These are phyloP conservation scores for Microcyclospora pomicola DNA, from an alignment of 2,329 filamentous ascomycete species.

Conservation along the genomic window DNA sequence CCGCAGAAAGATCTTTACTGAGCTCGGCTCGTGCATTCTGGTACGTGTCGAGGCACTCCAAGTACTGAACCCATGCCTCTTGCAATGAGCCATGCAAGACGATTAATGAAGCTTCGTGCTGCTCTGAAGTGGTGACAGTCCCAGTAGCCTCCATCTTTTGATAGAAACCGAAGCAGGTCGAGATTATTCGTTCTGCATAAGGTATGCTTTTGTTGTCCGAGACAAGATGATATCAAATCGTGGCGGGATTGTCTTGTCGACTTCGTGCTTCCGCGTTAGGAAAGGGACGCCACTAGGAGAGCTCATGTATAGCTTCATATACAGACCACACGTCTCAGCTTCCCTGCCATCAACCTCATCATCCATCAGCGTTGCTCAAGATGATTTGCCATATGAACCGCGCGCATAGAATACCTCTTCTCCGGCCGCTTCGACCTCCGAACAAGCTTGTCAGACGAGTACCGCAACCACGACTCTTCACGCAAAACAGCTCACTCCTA, in stretches of 20 bases:
- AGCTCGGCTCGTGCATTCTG: constrained; percentile 30
- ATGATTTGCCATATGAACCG: constrained; percentile 6
- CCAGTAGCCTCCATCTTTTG: no score
- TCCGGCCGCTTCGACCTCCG: constrained; percentile 16
- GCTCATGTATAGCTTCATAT: no score
- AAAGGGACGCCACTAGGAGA: no score
- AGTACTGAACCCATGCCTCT: constrained; percentile 49
- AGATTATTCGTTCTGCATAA: no score
- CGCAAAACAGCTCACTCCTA: constrained; percentile 40
- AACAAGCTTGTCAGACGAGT: constrained; percentile 2
- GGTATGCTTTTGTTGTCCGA: no score
- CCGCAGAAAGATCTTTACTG: constrained; percentile 39
- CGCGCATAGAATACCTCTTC: constrained; percentile 8
- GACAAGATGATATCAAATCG: no score
- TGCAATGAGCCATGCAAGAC: constrained; percentile 40
- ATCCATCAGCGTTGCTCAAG: constrained; percentile 1
- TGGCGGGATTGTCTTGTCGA: no score
- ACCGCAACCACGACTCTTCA: constrained; percentile 39
- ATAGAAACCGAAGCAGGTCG: no score
- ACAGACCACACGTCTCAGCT: no score
- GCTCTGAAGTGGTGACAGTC: no score
- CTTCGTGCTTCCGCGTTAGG: no score
- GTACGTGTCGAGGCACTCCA: constrained; percentile 54
- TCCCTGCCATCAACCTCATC: neutral
- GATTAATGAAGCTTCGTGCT: no score